These are phyloP conservation scores for Fremontodendron californicum DNA, from an alignment of 345 rosid species.

Conservation along the genomic window DNA sequence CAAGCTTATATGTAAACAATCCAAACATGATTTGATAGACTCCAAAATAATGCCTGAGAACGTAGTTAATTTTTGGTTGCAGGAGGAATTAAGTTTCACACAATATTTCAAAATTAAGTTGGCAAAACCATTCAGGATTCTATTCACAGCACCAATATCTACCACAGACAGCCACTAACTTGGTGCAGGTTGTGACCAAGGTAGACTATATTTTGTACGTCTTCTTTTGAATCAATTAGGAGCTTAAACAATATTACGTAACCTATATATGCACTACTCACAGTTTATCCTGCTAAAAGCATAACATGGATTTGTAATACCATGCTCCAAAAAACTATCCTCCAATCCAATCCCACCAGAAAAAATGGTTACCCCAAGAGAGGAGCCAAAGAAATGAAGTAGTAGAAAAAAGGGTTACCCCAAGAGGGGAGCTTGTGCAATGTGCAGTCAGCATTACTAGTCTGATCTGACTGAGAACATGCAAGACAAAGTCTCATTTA, in stretches of 20 bases:
- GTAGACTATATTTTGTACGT: too few species aligned
- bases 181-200: too few species aligned
- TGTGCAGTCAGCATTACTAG: too few species aligned
- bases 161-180: background rate
- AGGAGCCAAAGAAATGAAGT: too few species aligned
- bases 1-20: background rate
- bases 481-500: background rate
- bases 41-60: background rate
- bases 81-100: background rate
- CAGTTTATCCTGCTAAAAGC: too few species aligned
- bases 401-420: too few species aligned
- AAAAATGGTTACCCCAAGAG: too few species aligned
- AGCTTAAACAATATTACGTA: too few species aligned
- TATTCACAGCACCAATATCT: background rate
- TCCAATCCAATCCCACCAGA: background rate
- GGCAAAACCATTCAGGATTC: background rate
- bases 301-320: background rate
- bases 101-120: background rate
- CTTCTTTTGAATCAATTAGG: too few species aligned
- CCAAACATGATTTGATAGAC: background rate
- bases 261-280: background rate
- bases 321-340: background rate
- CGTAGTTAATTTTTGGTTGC: background rate
- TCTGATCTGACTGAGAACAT: background rate
- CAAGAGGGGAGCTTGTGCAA: too few species aligned